Evolutionary conservation across 805 yeast species (phyloP).

Genomic region (Teunomyces stri): DNA sequence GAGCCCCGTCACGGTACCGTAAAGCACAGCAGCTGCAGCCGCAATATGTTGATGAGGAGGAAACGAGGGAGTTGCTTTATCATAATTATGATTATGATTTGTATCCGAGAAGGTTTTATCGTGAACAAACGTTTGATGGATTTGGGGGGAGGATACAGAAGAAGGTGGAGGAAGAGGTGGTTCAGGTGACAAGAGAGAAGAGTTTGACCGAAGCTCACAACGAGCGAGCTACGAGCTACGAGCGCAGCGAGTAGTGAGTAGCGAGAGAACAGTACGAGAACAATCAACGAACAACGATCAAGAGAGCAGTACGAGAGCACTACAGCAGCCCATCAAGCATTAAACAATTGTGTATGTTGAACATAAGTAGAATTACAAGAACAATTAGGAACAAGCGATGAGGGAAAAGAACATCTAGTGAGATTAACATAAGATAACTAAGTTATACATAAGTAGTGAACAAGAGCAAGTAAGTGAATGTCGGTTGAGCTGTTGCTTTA

Average conservation of each 20-base stretch:
- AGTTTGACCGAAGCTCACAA: not conserved
- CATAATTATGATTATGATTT: constrained; percentile 9
- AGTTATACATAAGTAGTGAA: no score
- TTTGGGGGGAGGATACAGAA: not conserved
- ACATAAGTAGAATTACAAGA: no score
- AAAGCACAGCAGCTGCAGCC: not conserved
- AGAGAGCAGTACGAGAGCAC: no score
- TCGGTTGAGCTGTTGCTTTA: no score
- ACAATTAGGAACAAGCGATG: no score
- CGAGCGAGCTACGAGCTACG: not conserved
- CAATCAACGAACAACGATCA: no score
- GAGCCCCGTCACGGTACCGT: constrained; percentile 20
- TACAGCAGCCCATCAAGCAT: no score
- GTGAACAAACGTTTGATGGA: constrained; percentile 26
- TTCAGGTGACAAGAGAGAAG: not conserved
- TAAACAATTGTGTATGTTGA: no score
- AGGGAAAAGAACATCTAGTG: no score
- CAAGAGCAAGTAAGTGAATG: no score
- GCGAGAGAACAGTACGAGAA: not conserved
- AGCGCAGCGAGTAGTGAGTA: not conserved
- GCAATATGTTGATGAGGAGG: constrained; percentile 15
- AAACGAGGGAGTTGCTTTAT: constrained; percentile 21
- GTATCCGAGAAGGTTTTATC: constrained; percentile 10
- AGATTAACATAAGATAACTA: no score
- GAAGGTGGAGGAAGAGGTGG: not conserved